Conservation (phyloP, 495 filamentous ascomycete genomes). For the Tricharina praecox region DNA sequence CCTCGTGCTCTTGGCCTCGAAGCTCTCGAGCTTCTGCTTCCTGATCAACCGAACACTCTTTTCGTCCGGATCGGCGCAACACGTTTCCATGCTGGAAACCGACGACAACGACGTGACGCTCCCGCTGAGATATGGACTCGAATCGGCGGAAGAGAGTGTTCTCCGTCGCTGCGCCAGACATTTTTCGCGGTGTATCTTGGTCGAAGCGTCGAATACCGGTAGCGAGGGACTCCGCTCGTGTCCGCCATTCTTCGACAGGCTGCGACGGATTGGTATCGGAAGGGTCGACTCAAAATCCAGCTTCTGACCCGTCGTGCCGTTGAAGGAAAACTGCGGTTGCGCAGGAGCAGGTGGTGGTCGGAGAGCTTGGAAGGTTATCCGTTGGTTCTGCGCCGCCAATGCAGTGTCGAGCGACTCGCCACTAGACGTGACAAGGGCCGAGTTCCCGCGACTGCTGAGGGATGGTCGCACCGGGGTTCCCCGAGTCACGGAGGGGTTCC, state of each 20-base stretch:
- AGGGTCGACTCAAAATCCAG: slow-evolving; percentile 4
- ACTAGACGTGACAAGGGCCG: slow-evolving; percentile 32
- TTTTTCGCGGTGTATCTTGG: slow-evolving; percentile 40
- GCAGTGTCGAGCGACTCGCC: slow-evolving; percentile 37
- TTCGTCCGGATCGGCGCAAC: slow-evolving; percentile 10
- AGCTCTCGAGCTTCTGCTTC: slow-evolving; percentile 36
- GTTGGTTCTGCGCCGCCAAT: slow-evolving; percentile 34
- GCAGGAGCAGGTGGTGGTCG: slow-evolving; percentile 1
- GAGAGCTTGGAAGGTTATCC: slow-evolving; percentile 34
- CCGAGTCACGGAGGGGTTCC: slow-evolving; percentile 25
- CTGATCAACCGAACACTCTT: slow-evolving; percentile 17
- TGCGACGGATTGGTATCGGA: background rate
- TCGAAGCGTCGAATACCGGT: slow-evolving; percentile 31
- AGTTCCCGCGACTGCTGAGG: slow-evolving; percentile 30
- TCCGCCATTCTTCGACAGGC: slow-evolving; percentile 2
- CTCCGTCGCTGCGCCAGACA: slow-evolving; percentile 37
- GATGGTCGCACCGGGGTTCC: slow-evolving; percentile 29
- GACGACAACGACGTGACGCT: slow-evolving; percentile 29
- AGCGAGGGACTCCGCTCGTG: slow-evolving; percentile 8
- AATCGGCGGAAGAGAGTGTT: slow-evolving; percentile 30
- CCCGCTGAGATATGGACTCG: slow-evolving; percentile 25
- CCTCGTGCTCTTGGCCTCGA: slow-evolving; percentile 42
- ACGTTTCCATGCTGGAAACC: slow-evolving; percentile 22
- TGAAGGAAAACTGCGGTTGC: slow-evolving; percentile 4
- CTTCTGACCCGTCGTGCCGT: background rate